A percentile compares a stretch with the other conserved stretches of the same genome.
phyloP scores from a whole-genome alignment of 169 alveolate species.

The Eimeria sp. region DNA sequence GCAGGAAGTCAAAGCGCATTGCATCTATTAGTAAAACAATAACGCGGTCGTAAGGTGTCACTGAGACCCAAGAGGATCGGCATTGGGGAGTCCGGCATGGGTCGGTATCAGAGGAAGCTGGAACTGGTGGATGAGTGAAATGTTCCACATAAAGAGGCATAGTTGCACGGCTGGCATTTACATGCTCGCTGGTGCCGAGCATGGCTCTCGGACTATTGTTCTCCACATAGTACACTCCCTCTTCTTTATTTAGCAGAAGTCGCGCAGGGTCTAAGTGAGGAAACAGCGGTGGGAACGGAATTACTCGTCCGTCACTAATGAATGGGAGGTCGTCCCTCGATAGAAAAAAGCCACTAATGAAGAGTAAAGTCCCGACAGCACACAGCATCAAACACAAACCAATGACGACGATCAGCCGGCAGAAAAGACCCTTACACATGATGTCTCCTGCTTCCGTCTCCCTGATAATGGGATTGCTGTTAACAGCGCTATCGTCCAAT shows the following conservation, averaged over 20 bases:
- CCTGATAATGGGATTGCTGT: not conserved
- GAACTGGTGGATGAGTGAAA: not conserved
- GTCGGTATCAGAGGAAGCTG: not conserved
- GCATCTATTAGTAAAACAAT: conserved; percentile 88
- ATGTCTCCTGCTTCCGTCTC: not conserved
- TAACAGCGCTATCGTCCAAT: too few relatives aligned
- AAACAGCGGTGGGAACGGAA: conserved; percentile 77
- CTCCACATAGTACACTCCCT: conserved; percentile 43
- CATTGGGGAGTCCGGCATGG: not conserved
- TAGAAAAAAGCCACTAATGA: conserved; percentile 74
- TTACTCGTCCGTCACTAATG: conserved; percentile 9
- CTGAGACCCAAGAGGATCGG: conserved; percentile 72
- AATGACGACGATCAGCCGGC: not conserved
- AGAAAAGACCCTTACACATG: not conserved
- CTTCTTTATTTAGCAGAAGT: conserved; percentile 26
- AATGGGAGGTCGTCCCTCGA: conserved; percentile 42
- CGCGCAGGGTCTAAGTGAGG: conserved; percentile 78
- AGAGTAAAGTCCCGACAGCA: conserved; percentile 19
- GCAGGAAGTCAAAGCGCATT: conserved; percentile 89
- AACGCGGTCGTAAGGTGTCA: conserved; percentile 80
- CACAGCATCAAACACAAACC: conserved; percentile 31
- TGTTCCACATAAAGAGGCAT: not conserved
- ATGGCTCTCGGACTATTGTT: not conserved
- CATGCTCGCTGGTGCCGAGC: not conserved
- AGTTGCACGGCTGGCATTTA: not conserved